Conservation (phyloP, 805 yeast genomes). For the Pichia exigua region DNA sequence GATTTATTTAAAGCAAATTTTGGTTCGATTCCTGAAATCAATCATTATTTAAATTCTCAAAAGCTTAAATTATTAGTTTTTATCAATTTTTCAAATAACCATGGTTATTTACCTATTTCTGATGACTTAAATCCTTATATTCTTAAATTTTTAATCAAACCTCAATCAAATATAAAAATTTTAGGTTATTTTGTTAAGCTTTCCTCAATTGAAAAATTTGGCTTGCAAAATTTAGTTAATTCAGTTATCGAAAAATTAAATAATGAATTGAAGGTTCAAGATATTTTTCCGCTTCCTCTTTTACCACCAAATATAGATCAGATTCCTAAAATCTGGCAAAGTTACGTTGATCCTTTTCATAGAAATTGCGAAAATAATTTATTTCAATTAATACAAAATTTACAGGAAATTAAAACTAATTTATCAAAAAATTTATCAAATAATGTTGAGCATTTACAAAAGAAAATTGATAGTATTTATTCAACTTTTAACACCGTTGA, state of each 20-base stretch:
- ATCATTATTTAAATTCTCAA: constrained; percentile 9
- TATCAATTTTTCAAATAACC: background rate
- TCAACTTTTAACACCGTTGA: background rate
- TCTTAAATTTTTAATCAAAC: background rate
- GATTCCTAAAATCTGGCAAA: background rate
- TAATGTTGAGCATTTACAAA: background rate
- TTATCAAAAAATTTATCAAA: background rate
- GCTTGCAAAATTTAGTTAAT: background rate
- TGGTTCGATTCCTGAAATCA: background rate
- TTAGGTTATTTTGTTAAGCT: constrained; percentile 6
- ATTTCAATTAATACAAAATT: background rate
- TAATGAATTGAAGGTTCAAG: background rate
- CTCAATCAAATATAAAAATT: background rate
- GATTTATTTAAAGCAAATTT: background rate
- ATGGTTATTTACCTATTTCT: background rate
- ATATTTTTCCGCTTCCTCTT: background rate
- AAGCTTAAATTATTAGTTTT: constrained; percentile 6
- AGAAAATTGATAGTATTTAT: background rate
- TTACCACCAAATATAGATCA: background rate
- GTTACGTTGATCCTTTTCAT: constrained; percentile 1
- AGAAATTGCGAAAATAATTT: background rate
- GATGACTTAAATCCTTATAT: background rate
- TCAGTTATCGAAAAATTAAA: background rate
- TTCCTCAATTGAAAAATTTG: constrained; percentile 2
- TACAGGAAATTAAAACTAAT: background rate